A percentile compares a stretch with the other conserved stretches of the same genome.
Evolutionary conservation across 495 filamentous ascomycete genomes (phyloP).

Genomic region (Daldinia vernicosa): DNA sequence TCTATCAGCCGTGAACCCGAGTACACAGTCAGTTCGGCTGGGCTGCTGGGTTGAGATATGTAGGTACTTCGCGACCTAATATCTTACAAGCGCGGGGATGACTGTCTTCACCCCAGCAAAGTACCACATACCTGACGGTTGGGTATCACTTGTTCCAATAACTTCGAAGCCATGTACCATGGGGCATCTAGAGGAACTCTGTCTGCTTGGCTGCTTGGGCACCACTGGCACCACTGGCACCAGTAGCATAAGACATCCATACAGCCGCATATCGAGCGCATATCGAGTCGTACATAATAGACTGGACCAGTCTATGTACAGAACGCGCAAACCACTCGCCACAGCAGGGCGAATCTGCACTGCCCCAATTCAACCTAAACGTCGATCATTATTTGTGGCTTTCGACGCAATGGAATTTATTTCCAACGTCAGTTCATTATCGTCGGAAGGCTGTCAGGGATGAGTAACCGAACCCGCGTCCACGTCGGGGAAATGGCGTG

Average conservation of each 20-base stretch:
- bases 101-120: constrained; percentile 17
- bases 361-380: constrained; percentile 34
- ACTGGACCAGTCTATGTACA: constrained; percentile 7
- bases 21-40: constrained; percentile 7
- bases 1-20: constrained; percentile 10
- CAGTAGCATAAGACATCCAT: constrained; percentile 19
- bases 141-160: constrained; percentile 24
- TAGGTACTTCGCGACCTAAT: constrained; percentile 7
- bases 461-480: not conserved
- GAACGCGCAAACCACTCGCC: constrained; percentile 44
- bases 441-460: not conserved
- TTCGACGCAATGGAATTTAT: constrained; percentile 23
- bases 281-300: constrained; percentile 31
- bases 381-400: constrained; percentile 39
- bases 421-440: constrained; percentile 36
- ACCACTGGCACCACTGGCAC: too few relatives aligned
- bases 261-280: constrained; percentile 36
- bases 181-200: constrained; percentile 14
- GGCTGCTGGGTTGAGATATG: constrained; percentile 1
- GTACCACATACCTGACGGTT: constrained; percentile 22
- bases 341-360: constrained; percentile 36
- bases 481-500: constrained; percentile 17
- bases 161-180: constrained; percentile 26
- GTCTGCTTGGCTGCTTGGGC: too few relatives aligned
- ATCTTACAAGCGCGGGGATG: constrained; percentile 1